phyloP scores from a whole-genome alignment of 202 grass and related monocot genomes.

The Elaeis oleifera region DNA sequence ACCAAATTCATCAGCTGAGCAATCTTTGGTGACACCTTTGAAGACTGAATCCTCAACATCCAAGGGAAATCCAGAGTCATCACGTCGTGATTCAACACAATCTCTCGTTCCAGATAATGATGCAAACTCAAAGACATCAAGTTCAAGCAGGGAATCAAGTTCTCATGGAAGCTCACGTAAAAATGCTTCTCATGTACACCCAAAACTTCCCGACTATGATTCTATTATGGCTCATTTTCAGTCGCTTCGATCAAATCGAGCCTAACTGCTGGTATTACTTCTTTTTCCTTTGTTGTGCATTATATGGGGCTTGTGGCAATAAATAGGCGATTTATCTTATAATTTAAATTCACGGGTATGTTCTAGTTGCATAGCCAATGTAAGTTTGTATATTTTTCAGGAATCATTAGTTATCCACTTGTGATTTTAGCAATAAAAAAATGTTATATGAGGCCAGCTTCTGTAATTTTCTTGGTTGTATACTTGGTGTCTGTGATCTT shows the following conservation, averaged over 20 bases:
- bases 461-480: too few relatives aligned
- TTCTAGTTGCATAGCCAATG: too few relatives aligned
- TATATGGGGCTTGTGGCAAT: background rate
- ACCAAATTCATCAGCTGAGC: constrained; percentile 26
- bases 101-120: constrained; percentile 23
- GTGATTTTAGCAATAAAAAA: too few relatives aligned
- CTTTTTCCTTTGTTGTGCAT: constrained; percentile 5
- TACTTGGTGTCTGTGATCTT: too few relatives aligned
- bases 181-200: constrained; percentile 43
- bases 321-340: too few relatives aligned
- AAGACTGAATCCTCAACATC: constrained; percentile 14
- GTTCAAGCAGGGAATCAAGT: constrained; percentile 12
- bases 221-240: constrained; percentile 76
- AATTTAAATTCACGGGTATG: too few relatives aligned
- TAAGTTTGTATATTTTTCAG: too few relatives aligned
- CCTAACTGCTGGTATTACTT: background rate
- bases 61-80: constrained; percentile 28
- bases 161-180: constrained; percentile 28
- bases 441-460: too few relatives aligned
- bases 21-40: constrained; percentile 31
- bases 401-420: too few relatives aligned
- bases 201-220: constrained; percentile 86
- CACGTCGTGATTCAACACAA: constrained; percentile 1
- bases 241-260: constrained; percentile 58
- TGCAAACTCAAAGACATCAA: constrained; percentile 2